Base-by-base conservation (phyloP, 371 early-diverging fungal genomes). In the Rozella allomycis region DNA sequence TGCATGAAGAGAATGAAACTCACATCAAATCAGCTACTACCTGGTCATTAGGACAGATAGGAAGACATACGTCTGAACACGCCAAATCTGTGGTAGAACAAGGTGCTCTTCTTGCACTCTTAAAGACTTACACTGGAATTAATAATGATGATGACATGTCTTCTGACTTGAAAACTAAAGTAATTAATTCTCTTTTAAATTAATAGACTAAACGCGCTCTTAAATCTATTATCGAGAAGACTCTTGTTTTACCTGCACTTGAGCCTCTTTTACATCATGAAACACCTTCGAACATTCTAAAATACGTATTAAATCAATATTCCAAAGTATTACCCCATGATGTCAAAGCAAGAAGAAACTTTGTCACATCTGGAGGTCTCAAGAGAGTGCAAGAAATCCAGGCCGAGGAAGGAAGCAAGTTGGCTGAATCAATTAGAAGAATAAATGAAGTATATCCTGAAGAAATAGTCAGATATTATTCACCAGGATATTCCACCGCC, bases 371-470 rank as follows among this genome's bases (percentile, higher is more conserved):
- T 21, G 59, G 60, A 3, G 55, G 62, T 6, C 32, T 61, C 26
- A 55, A 54, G 34, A 30, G 60, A 10, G 35, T 64, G 3, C 61
- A 64, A 35, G 59, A 64, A 33, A 60, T 64, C 44, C 38, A 35
- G 17, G 43, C 39, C 17, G 31, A 46, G 8, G 42, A 39, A 20
- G 60, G 54, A 7, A 49, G 55, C 20, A 61, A 61, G 41, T 37
- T 64, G 48, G 59, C 59, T 2, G 65, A 64, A 38, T 40, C 43
- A 17, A 52, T 64, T 21, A 27, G 59, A 11, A 47, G 42, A 3
- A 61, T 64, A 31, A 61, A 64, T 35, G 58, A 52, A 35, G 60
- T 59, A 33, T 64, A 57, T 31, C 65, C 65, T 1, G 65, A 64
- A 45, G 65, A 64, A 30, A 64, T 64, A 33, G 60, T 64, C 18